These are phyloP conservation scores for Arthrobotrys sphaeroides DNA, from an alignment of 2,329 filamentous ascomycete species.

Conservation along the genomic window DNA sequence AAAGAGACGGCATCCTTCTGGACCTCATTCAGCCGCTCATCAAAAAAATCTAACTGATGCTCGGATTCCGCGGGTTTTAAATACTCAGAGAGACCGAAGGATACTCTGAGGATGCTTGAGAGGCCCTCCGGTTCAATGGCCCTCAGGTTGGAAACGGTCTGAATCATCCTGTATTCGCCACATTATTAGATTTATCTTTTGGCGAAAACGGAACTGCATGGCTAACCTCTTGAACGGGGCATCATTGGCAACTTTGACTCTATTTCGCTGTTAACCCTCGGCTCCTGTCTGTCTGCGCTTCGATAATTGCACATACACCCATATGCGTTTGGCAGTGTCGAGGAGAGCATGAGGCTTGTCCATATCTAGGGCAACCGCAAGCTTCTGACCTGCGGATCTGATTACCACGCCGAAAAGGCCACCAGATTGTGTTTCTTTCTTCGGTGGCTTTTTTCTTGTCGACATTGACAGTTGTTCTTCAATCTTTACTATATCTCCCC, in stretches of 20 bases:
- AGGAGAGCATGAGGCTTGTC: constrained; percentile 68
- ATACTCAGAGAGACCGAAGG: constrained; percentile 69
- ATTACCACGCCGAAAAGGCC: constrained; percentile 74
- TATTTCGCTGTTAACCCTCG: not conserved
- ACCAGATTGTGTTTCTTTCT: constrained; percentile 74
- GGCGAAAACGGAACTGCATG: too few species aligned
- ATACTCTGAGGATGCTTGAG: constrained; percentile 69
- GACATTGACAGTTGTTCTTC: constrained; percentile 76
- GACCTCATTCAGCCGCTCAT: constrained; percentile 71
- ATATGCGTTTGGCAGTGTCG: constrained; percentile 22
- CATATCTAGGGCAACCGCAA: constrained; percentile 77
- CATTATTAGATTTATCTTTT: too few species aligned
- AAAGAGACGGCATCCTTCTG: constrained; percentile 80
- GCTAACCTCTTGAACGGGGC: constrained; percentile 46
- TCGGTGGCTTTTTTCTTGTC: constrained; percentile 77
- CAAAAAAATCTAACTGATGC: constrained; percentile 69
- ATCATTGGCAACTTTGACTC: constrained; percentile 46
- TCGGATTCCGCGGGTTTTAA: constrained; percentile 66
- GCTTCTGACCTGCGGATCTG: constrained; percentile 68
- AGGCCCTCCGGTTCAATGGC: constrained; percentile 70
- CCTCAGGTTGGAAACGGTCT: constrained; percentile 70
- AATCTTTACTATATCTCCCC: constrained; percentile 80
- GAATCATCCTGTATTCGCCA: constrained; percentile 71
- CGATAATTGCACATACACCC: constrained; percentile 16
- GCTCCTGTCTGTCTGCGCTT: not conserved